Evolutionary conservation across 257 asterid genomes (phyloP).

Genomic region (Thymus mandschuricus): DNA sequence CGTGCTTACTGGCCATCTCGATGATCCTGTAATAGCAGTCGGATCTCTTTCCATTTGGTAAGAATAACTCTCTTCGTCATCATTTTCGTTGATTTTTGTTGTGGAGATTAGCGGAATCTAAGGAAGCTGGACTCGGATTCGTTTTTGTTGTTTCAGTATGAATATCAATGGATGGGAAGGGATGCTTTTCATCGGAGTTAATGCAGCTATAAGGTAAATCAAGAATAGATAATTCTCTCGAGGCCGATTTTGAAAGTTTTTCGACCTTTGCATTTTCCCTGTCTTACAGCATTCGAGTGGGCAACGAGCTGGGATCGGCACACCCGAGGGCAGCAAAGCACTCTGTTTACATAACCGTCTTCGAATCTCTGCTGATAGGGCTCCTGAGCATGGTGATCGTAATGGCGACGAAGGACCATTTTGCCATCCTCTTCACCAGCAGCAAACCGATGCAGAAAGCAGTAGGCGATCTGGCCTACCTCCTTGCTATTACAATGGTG

Average conservation of each 20-base stretch:
- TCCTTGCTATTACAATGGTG: slow-evolving; percentile 78
- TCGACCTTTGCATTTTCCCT: neutral
- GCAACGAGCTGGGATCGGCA: slow-evolving; percentile 92
- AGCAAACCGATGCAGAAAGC: slow-evolving; percentile 84
- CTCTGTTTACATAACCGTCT: slow-evolving; percentile 66
- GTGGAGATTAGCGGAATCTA: neutral
- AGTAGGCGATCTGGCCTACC: slow-evolving; percentile 77
- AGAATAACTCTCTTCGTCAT: neutral
- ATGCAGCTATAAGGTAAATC: slow-evolving; percentile 87
- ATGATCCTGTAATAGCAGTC: slow-evolving; percentile 83
- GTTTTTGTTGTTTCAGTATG: slow-evolving; percentile 61
- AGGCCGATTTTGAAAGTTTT: neutral
- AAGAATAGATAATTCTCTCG: neutral
- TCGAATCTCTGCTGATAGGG: slow-evolving; percentile 73
- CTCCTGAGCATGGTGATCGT: slow-evolving; percentile 64
- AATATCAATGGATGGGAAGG: slow-evolving; percentile 99
- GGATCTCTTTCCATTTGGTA: slow-evolving; percentile 99
- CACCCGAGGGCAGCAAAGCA: slow-evolving; percentile 90
- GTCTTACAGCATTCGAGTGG: slow-evolving; percentile 68
- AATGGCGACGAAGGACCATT: slow-evolving; percentile 63
- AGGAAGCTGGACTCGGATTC: neutral
- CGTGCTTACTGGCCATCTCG: slow-evolving; percentile 89
- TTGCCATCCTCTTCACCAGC: slow-evolving; percentile 68
- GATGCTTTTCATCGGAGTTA: slow-evolving; percentile 91
- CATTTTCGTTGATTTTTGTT: neutral